Evolutionary conservation across 1,284 basidiomycete genomes (phyloP), one percentile per base, ranked within the genome.

Genomic region (Puccinia novopanici): DNA sequence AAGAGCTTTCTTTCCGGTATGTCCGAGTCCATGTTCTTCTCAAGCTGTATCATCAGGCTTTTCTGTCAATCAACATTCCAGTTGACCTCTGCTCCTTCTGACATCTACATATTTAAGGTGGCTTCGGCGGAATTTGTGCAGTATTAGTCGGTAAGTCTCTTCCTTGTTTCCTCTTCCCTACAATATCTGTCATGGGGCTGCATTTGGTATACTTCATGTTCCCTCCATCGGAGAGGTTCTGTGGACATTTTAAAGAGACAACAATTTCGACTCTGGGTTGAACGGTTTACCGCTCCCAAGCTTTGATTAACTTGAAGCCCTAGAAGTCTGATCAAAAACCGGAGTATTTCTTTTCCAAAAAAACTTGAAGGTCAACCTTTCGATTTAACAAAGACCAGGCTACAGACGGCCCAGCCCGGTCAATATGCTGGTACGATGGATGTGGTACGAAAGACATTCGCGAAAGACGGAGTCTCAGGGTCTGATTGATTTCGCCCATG

Each of bases 341-440:
- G 8, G 37, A 50, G 24, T 70, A 54, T 10, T 22, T 59, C 59
- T 80, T 19, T 19, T 34, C 34, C n/a, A n/a, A n/a, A 52, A 55
- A 37, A 19, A 61, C 42, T 63, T 67, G 42, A 83, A 92, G 96
- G 96, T 5, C 97, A 99, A 85, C 96, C 96, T 10, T 99, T 99
- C 85, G 96, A 99, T 87, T 88, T 99, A 83, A 97, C 93, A 81
- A 85, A 86, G 82, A 82, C 82, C 45, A 90, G 95, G 80, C 87
- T 99, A 83, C 97, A 99, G 87, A 99, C 97, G 10, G 96, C 97
- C 8, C 84, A 91, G 19, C 90, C 92, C 24, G 96, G 97, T 8
- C 89, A 90, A 71, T 99, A 99, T 87, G 95, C 89, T 30, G 95
- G 97, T 65, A 93, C 93, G 2, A 84, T 98, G 34, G 96, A 99